Evolutionary conservation across 2,329 filamentous ascomycete species (phyloP).

Genomic region (Beauveria medogensis): DNA sequence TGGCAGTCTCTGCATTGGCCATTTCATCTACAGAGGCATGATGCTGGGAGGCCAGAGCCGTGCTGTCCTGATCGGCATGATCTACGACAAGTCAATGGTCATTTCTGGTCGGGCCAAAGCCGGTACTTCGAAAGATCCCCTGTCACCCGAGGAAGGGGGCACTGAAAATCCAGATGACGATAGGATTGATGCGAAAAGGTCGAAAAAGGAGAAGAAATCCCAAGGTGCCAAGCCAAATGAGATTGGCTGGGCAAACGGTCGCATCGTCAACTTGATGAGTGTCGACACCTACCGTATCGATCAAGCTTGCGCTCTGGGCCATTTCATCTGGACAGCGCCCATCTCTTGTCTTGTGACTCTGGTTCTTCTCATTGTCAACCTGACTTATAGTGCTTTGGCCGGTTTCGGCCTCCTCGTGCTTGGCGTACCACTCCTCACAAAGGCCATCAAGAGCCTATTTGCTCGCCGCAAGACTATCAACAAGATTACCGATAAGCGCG

Average conservation of each 20-base stretch:
- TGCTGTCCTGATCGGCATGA: conserved; percentile 72
- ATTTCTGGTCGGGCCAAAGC: conserved; percentile 83
- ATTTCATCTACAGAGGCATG: conserved; percentile 91
- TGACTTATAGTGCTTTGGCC: conserved; percentile 82
- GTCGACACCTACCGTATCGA: conserved; percentile 92
- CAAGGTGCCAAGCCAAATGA: conserved; percentile 41
- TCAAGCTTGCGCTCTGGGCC: conserved; percentile 79
- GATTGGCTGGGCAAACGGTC: conserved; percentile 83
- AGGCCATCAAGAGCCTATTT: conserved; percentile 70
- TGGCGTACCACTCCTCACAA: conserved; percentile 68
- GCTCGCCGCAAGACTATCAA: conserved; percentile 72
- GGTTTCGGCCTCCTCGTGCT: conserved; percentile 78
- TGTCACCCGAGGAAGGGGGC: conserved; percentile 29
- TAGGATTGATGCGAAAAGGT: conserved; percentile 29
- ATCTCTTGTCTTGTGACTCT: conserved; percentile 72
- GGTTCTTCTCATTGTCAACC: conserved; percentile 71
- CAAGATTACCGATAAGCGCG: conserved; percentile 86
- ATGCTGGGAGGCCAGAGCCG: conserved; percentile 79
- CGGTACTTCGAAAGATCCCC: conserved; percentile 47
- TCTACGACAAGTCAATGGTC: conserved; percentile 89
- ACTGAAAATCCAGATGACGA: conserved; percentile 36
- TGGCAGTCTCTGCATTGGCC: conserved; percentile 74
- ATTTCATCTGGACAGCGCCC: conserved; percentile 84
- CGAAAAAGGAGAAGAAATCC: conserved; percentile 29
- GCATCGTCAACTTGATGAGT: conserved; percentile 89